Conservation (phyloP, 2,329 filamentous ascomycete species). For the Fusarium sp. region DNA sequence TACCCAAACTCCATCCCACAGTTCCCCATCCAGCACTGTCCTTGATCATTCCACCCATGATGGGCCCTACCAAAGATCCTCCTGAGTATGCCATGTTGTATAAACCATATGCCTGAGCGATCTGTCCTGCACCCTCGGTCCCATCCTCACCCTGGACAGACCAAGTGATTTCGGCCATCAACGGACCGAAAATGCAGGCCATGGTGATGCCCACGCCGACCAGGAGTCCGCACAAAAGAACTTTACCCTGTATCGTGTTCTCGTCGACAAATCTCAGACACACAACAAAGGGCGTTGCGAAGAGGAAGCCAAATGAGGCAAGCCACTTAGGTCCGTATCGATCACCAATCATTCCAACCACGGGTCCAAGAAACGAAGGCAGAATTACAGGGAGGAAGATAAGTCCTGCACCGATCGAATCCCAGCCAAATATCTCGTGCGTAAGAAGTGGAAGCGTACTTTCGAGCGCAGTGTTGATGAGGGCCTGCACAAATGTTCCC, state of each 20-base stretch:
- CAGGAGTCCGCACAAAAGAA: slow-evolving; percentile 54
- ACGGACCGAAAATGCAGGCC: slow-evolving; percentile 53
- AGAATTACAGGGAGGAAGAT: slow-evolving; percentile 55
- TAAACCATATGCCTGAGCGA: slow-evolving; percentile 55
- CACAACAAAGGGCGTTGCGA: slow-evolving; percentile 54
- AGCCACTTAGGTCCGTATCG: slow-evolving; percentile 56
- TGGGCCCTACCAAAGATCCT: slow-evolving; percentile 53
- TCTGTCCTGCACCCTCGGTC: slow-evolving; percentile 47
- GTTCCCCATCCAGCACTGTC: slow-evolving; percentile 53
- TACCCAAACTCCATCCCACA: slow-evolving; percentile 53
- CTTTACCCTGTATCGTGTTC: slow-evolving; percentile 50
- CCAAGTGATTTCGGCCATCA: slow-evolving; percentile 58
- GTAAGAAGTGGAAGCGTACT: slow-evolving; percentile 55
- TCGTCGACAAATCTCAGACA: slow-evolving; percentile 55
- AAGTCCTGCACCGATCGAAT: slow-evolving; percentile 54
- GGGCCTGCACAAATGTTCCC: slow-evolving; percentile 55
- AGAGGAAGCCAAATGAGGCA: slow-evolving; percentile 53
- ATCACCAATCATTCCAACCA: slow-evolving; percentile 53
- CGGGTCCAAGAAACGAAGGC: slow-evolving; percentile 52
- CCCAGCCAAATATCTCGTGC: slow-evolving; percentile 51
- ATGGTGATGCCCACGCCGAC: slow-evolving; percentile 52
- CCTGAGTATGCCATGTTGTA: slow-evolving; percentile 56
- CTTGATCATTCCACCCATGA: slow-evolving; percentile 56
- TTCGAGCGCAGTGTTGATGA: slow-evolving; percentile 54
- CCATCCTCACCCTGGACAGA: slow-evolving; percentile 47